Base-by-base conservation (phyloP, 2,329 filamentous ascomycete species). In the Aspergillus aculeatinus region DNA sequence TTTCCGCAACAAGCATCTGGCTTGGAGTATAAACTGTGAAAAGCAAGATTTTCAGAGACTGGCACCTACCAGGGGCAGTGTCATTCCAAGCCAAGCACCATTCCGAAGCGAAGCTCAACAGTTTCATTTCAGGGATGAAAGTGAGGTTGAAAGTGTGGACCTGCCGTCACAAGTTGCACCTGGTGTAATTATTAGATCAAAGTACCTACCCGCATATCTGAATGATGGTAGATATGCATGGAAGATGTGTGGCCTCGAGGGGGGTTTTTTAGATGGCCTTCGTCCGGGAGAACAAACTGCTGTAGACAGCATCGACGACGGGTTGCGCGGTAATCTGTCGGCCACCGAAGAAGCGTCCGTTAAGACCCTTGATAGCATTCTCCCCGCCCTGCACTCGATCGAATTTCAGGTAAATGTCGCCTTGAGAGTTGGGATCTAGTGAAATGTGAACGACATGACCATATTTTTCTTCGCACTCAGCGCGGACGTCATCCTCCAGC, bases 341-440 rank as follows among this genome's bases (percentile, higher is more conserved):
- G 72, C 91, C 91, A 74, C 92, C 95, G 79, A 99, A 99, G 79
- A 91, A 96, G 74, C 95, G 89, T 73, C 95, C 95, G 78, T 99
- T 98, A 64, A 99, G 87, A 73, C 95, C 95, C 77, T 96, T 96
- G 80, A 98, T 96, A 70, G 95, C 95, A 75, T 97, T 98, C 79
- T 97, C 92, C 75, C 94, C 94, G 70, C 94, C 94, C 76, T 93
- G 87, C 64, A 98, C 91, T 72, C 92, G 90, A 79, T 96, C 92
- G 81, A 99, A 99, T 79, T 99, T 99, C 77, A 99, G 88, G 79
- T 96, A 99, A 70, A 99, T 94, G 75, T 99, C 95, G 79, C 95
- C 95, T 77, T 90, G 87, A 51, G 92, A 95, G 80, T 96, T 96
- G 67, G 90, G 87, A 82, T 98, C 94, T 79, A 96, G 85, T 70